Evolutionary conservation across 495 filamentous ascomycete genomes (phyloP), one percentile per base, ranked within the genome.

Genomic region (Aspergillus nidulans): DNA sequence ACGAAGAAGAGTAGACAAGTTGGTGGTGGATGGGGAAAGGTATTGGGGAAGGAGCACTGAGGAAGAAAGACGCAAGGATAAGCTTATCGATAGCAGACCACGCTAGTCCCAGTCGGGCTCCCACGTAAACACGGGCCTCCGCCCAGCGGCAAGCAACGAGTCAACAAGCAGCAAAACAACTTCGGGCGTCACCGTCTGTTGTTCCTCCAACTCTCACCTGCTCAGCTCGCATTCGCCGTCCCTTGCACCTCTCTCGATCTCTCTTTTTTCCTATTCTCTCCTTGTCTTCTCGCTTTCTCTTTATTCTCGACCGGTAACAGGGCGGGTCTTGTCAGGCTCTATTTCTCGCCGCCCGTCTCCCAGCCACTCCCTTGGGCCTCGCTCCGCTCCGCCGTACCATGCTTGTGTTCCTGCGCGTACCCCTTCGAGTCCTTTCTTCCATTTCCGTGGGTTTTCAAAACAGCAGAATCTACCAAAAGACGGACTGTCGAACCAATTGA

Each of bases 51-150:
- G 4, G 4, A 34, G 6, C 4, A 34, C 8, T 13, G 30, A 34
- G 30, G 15, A 13, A 12, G 4, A 12, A 2, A 34, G 10, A 34
- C 4, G 30, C 30, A 12, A 34, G 30, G 30, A 67, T 74, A 74
- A 76, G 71, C 73, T 76, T 76, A 76, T 76, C 73, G 73, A 76
- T 76, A 76, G 72, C 62, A 8, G 25, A 18, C 54, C 53, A 54
- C 66, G 51, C 72, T 75, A 72, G 61, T 50, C 72, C 71, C 39
- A 41, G 71, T 68, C 20, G 34, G 62, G 69, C n/a, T 51, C 63
- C 55, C 66, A 69, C 60, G 69, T 74, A 76, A 76, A 74, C 72
- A 73, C 64, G 36, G 53, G 53, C 46, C 34, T 19, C 42, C 10
- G 44, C 25, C 47, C 47, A 49, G 32, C 26, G 36, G 42, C 36